A percentile compares a stretch with the other conserved stretches of the same genome.
Evolutionary conservation across 2,329 filamentous ascomycete genomes (phyloP).

Genomic region (Talaromyces amestolkiae): DNA sequence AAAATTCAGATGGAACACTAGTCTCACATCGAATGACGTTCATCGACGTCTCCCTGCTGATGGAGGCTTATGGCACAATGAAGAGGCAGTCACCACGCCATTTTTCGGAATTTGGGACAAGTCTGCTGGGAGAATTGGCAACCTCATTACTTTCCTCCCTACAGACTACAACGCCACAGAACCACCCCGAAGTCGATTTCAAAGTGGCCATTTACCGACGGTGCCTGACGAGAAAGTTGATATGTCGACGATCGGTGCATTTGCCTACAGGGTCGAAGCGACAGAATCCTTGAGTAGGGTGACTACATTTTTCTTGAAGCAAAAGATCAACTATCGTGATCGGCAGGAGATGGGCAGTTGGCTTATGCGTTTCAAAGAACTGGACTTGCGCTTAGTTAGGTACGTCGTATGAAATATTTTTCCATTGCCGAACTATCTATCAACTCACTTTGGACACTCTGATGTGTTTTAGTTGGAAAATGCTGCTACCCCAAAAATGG

Average conservation of each 20-base stretch:
- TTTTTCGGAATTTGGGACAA: constrained; percentile 50
- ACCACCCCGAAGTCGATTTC: constrained; percentile 10
- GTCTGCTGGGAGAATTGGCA: constrained; percentile 40
- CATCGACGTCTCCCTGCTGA: constrained; percentile 42
- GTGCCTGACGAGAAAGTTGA: not conserved
- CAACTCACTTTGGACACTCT: not conserved
- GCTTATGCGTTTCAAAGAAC: constrained; percentile 50
- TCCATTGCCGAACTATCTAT: not conserved
- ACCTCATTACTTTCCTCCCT: constrained; percentile 34
- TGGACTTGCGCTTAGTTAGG: constrained; percentile 40
- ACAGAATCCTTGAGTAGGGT: constrained; percentile 46
- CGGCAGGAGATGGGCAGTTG: constrained; percentile 44
- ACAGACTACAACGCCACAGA: constrained; percentile 13
- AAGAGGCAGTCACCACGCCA: constrained; percentile 41
- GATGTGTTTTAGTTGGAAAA: constrained; percentile 41
- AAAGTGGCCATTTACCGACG: not conserved
- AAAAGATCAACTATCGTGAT: constrained; percentile 42
- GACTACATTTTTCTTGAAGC: constrained; percentile 48
- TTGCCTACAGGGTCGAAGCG: constrained; percentile 26
- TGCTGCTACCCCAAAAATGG: constrained; percentile 47
- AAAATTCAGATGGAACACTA: constrained; percentile 35
- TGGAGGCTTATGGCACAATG: constrained; percentile 43
- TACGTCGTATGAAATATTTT: constrained; percentile 3
- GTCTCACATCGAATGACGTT: constrained; percentile 39
- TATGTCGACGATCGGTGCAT: constrained; percentile 21